Evolutionary conservation across 1,284 basidiomycete species (phyloP).

Genomic region (Ceratobasidium sp.): DNA sequence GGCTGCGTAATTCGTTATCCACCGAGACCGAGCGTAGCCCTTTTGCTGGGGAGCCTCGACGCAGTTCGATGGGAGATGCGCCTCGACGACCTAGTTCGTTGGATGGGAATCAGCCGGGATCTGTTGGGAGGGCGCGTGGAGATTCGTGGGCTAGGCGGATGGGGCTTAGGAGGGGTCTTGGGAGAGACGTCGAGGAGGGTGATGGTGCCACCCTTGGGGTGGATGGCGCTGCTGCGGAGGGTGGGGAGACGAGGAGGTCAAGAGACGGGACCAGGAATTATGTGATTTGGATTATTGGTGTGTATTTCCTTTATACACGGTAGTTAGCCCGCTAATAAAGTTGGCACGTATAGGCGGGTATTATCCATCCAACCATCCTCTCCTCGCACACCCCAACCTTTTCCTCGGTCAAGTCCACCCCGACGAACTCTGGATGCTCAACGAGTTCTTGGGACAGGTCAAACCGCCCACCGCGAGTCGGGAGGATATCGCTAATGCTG

Average conservation of each 20-base stretch:
- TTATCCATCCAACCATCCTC: conserved; percentile 87
- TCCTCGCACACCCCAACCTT: conserved; percentile 81
- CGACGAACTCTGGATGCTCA: conserved; percentile 79
- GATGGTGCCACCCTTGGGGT: neutral
- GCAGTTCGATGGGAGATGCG: conserved; percentile 19
- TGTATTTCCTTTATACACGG: too few species aligned
- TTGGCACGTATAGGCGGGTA: conserved; percentile 66
- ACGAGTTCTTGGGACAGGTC: conserved; percentile 80
- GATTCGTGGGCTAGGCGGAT: too few species aligned
- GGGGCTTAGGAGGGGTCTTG: too few species aligned
- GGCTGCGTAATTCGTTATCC: neutral
- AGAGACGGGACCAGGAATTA: conserved; percentile 50
- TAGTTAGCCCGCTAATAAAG: too few species aligned
- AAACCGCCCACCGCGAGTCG: conserved; percentile 79
- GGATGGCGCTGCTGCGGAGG: too few species aligned
- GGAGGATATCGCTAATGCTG: conserved; percentile 85
- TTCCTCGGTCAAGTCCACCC: conserved; percentile 74
- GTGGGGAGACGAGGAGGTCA: neutral
- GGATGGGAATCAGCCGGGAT: too few species aligned
- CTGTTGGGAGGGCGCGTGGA: too few species aligned
- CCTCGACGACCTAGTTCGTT: too few species aligned
- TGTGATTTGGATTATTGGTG: conserved; percentile 50
- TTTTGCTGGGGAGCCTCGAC: neutral
- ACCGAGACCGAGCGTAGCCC: neutral
- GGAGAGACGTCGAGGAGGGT: too few species aligned